Percentiles rank a stretch among this genome's conserved stretches.
phyloP scores from a whole-genome alignment of 1,139 yeast species.

The Suhomyces atakaporum region DNA sequence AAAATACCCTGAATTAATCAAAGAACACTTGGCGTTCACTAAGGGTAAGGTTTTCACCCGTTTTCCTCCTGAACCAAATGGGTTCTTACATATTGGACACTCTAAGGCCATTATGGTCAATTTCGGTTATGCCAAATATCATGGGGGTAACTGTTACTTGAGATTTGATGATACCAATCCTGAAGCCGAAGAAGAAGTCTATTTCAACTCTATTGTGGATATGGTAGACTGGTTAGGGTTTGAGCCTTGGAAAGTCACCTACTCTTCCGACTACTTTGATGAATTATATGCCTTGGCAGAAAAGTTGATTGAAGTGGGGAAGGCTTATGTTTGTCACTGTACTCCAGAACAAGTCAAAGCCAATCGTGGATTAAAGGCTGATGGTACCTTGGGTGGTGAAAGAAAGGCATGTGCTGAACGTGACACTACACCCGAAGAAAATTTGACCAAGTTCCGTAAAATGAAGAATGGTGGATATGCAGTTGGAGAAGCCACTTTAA shows the following conservation, averaged over 20 bases:
- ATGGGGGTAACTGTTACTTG: slow-evolving; percentile 84
- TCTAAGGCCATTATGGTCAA: slow-evolving; percentile 97
- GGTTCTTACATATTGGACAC: slow-evolving; percentile 95
- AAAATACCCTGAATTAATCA: slow-evolving; percentile 79
- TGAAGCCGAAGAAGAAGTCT: slow-evolving; percentile 94
- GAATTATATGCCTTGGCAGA: slow-evolving; percentile 86
- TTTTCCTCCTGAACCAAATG: slow-evolving; percentile 99
- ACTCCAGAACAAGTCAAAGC: slow-evolving; percentile 88
- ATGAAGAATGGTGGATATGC: slow-evolving; percentile 89
- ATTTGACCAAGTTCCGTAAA: slow-evolving; percentile 75
- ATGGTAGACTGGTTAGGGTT: slow-evolving; percentile 95
- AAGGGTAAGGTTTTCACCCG: slow-evolving; percentile 86
- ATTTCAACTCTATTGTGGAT: slow-evolving; percentile 77
- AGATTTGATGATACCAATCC: slow-evolving; percentile 98
- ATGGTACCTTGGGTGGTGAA: slow-evolving; percentile 92
- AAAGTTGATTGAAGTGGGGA: slow-evolving; percentile 63
- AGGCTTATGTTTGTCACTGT: slow-evolving; percentile 92
- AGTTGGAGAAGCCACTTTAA: slow-evolving; percentile 89
- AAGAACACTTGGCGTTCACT: slow-evolving; percentile 74
- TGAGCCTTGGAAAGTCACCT: slow-evolving; percentile 88
- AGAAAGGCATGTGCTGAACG: slow-evolving; percentile 84
- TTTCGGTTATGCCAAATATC: slow-evolving; percentile 87
- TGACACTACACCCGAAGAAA: slow-evolving; percentile 66
- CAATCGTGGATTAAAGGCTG: slow-evolving; percentile 86
- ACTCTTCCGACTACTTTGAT: slow-evolving; percentile 95